Evolutionary conservation across 352 stramenopile species (phyloP), one percentile per base, ranked within the genome.

Genomic region (Hyaloperonospora brassicae): DNA sequence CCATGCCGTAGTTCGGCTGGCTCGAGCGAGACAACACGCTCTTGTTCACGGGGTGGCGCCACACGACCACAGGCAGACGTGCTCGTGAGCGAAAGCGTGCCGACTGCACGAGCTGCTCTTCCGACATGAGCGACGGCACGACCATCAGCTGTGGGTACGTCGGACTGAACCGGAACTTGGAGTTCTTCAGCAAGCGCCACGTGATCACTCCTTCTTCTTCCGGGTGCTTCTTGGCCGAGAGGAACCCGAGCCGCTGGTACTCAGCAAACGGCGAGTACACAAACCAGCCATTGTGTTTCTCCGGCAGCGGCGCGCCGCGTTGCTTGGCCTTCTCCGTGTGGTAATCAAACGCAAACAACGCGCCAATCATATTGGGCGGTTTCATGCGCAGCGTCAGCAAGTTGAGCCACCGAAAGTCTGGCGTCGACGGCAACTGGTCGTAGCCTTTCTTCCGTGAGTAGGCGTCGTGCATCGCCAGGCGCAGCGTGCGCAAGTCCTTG

Each of bases 1-100:
- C 84, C 56, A 99, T 84, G n/a, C 96, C 96, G 34, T 98, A 96
- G 62, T 98, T 98, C 2, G 96, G 96, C 62, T 98, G 95, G 10
- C 88, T 91, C 9, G 79, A 97, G 36, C 96, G 80, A 61, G 90
- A 97, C n/a, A 99, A 80, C 39, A 93, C 86, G 23, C 87, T 93
- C 47, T 96, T 96, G 66, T 97, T 95, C 10, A 83, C 66, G 14
- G 83, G 81, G 61, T 95, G 87, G 7, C 87, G 79, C 89, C 92
- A 99, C 8, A 96, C 91, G 2, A 98, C 76, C 9, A 94, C 83
- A 0, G 94, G 93, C 1, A 98, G 69, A 2, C 96, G 88, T 24
- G 88, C 90, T 41, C 92, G 93, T 24, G 79, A 93, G 14, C 96
- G 89, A 68, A 98, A 99, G 9, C 80, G 71, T 5, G 80, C 82